Evolutionary conservation across 495 filamentous ascomycete species (phyloP).

Genomic region (Talaromyces proteolyticus): DNA sequence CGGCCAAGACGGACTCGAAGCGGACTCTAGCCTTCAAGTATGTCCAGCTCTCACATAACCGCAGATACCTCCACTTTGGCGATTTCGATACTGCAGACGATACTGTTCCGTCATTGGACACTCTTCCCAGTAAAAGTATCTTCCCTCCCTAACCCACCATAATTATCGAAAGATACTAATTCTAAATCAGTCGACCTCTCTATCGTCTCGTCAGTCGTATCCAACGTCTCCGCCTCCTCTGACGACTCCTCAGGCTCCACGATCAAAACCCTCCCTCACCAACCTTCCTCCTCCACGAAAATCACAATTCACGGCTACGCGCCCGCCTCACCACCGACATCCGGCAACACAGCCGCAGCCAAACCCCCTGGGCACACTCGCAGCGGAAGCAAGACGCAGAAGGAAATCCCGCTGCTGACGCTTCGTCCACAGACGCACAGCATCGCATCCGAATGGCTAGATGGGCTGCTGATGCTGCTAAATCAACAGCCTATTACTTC

Average conservation of each 20-base stretch:
- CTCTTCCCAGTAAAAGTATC: constrained; percentile 66
- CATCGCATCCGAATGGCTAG: constrained; percentile 91
- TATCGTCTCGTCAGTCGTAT: constrained; percentile 87
- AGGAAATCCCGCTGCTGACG: constrained; percentile 63
- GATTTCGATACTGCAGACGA: constrained; percentile 66
- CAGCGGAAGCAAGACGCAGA: constrained; percentile 32
- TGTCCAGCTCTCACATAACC: constrained; percentile 85
- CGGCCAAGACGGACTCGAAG: constrained; percentile 8
- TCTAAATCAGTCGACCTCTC: constrained; percentile 65
- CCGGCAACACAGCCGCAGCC: constrained; percentile 16
- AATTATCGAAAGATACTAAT: no score
- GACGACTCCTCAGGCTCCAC: constrained; percentile 49
- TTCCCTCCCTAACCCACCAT: no score
- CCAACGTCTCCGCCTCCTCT: constrained; percentile 67
- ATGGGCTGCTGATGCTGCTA: constrained; percentile 90
- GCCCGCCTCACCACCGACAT: constrained; percentile 20
- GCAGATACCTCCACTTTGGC: constrained; percentile 86
- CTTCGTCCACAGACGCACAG: constrained; percentile 78
- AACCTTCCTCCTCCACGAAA: constrained; percentile 60
- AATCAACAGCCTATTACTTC: constrained; percentile 95
- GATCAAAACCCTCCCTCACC: constrained; percentile 39
- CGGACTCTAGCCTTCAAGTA: constrained; percentile 60
- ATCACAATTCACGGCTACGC: constrained; percentile 84
- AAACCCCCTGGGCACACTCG: constrained; percentile 22
- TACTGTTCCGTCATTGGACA: constrained; percentile 65